These are phyloP conservation scores for Crithidia expoeki DNA, from an alignment of 208 protist species.

Conservation along the genomic window DNA sequence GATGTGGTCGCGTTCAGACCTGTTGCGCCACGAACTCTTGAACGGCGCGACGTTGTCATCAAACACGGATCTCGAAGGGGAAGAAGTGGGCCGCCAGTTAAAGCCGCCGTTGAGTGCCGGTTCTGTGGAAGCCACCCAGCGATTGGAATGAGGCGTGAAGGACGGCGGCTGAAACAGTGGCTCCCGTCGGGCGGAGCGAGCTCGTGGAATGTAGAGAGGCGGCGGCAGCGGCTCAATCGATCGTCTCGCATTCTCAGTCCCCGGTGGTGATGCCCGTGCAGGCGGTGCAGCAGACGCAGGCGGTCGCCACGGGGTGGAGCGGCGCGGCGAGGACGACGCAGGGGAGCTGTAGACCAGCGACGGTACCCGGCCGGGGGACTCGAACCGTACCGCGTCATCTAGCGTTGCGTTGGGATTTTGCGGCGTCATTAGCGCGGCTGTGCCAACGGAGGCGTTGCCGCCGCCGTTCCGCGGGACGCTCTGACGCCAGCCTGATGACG, in stretches of 20 bases:
- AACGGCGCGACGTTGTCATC: constrained; percentile 1
- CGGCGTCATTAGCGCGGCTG: not conserved
- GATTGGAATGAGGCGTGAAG: constrained; percentile 1
- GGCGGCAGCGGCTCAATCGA: constrained; percentile 17
- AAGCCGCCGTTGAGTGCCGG: not conserved
- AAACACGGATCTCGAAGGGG: not conserved
- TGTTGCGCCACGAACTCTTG: constrained; percentile 11
- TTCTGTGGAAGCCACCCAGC: not conserved
- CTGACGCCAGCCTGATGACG: constrained; percentile 10
- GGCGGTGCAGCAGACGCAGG: not conserved
- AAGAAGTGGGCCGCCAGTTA: constrained; percentile 7
- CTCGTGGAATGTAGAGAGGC: constrained; percentile 24
- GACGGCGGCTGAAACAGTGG: not conserved
- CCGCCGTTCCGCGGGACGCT: constrained; percentile 2
- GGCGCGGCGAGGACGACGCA: constrained; percentile 16
- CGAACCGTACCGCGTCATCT: constrained; percentile 25
- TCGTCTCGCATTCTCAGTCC: not conserved
- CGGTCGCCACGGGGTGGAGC: constrained; percentile 15
- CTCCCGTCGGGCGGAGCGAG: constrained; percentile 14
- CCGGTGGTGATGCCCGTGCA: not conserved
- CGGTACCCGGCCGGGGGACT: constrained; percentile 32
- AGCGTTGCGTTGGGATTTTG: constrained; percentile 11
- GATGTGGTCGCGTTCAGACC: not conserved
- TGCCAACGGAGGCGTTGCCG: not conserved
- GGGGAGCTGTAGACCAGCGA: constrained; percentile 43